A percentile compares a stretch with the other conserved stretches of the same genome.
Evolutionary conservation across 2,329 filamentous ascomycete genomes (phyloP).

Genomic region (Trichoderma citrinoviride): DNA sequence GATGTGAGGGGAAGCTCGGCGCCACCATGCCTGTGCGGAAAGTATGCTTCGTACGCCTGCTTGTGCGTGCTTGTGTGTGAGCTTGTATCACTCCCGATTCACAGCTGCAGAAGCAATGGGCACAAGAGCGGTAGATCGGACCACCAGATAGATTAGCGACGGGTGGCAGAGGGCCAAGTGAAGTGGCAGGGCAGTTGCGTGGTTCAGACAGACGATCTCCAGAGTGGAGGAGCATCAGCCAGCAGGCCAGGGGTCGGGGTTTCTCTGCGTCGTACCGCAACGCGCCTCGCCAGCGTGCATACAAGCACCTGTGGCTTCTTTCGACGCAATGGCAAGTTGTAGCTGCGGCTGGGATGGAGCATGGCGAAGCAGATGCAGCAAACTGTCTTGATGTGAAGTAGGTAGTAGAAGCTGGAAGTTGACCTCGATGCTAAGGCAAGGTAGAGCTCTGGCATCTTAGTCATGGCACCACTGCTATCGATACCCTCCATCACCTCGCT

Average conservation of each 20-base stretch:
- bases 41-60: background rate
- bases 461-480: background rate
- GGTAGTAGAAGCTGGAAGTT: background rate
- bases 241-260: background rate
- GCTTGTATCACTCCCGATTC: background rate
- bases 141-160: conserved; percentile 14
- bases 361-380: background rate
- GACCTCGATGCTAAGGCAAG: no score
- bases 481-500: background rate
- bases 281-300: background rate
- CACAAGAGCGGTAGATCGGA: conserved; percentile 2
- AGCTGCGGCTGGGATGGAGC: background rate
- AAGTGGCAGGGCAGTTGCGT: background rate
- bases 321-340: no score
- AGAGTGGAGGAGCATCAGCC: background rate
- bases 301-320: no score
- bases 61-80: background rate
- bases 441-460: background rate
- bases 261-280: background rate
- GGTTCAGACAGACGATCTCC: background rate
- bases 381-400: background rate
- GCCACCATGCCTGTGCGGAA: conserved; percentile 16
- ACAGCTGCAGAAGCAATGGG: background rate
- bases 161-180: background rate
- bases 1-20: conserved; percentile 9